phyloP scores from a whole-genome alignment of 1,139 yeast genomes.

The Protomyces lactucae-debilis region DNA sequence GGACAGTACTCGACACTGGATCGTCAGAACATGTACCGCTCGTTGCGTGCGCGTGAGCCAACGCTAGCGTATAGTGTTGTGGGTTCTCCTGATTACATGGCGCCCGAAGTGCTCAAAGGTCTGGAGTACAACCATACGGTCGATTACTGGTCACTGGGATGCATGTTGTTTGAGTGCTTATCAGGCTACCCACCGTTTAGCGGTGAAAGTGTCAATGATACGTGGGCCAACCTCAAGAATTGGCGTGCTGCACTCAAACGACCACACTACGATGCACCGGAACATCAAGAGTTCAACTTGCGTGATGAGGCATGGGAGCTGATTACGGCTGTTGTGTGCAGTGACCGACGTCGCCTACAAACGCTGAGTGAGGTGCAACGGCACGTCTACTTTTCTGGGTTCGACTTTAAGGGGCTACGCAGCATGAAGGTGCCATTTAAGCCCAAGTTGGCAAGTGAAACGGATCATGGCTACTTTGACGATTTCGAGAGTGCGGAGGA shows the following conservation, averaged over 20 bases:
- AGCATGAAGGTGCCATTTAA: conserved; percentile 73
- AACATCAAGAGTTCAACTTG: conserved; percentile 29
- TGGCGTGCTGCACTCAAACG: conserved; percentile 86
- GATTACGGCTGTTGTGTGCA: conserved; percentile 68
- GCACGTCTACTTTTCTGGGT: conserved; percentile 77
- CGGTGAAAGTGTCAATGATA: conserved; percentile 89
- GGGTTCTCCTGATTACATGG: conserved; percentile 99
- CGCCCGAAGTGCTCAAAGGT: conserved; percentile 92
- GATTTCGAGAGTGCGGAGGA: conserved; percentile 94
- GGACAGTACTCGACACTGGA: conserved; percentile 40
- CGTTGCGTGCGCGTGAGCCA: conserved; percentile 52
- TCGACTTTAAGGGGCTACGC: conserved; percentile 64
- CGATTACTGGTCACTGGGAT: conserved; percentile 98
- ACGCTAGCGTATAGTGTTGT: conserved; percentile 92
- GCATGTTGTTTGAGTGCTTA: conserved; percentile 85
- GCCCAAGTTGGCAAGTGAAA: conserved; percentile 93
- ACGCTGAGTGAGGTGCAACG: conserved; percentile 74
- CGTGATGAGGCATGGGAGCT: conserved; percentile 90
- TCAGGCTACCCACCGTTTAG: conserved; percentile 97
- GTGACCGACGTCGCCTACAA: conserved; percentile 68
- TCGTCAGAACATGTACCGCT: conserved; percentile 53
- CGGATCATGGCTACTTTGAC: conserved; percentile 98
- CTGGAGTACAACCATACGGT: conserved; percentile 90
- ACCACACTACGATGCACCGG: conserved; percentile 53
- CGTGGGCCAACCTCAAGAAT: conserved; percentile 85